Evolutionary conservation across 345 rosid genomes (phyloP), one percentile per base, ranked within the genome.

Genomic region (Camelina laxa): DNA sequence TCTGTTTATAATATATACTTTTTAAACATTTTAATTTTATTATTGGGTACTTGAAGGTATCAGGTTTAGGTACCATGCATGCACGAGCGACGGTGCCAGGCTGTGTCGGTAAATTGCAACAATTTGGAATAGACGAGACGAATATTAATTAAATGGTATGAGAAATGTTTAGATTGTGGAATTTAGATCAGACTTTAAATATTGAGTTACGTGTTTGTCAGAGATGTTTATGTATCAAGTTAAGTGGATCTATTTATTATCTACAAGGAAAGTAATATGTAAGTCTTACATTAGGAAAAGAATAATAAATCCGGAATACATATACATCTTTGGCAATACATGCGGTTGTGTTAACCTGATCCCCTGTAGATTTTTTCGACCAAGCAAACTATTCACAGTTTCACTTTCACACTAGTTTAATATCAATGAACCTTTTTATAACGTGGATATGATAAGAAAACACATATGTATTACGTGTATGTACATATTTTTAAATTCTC

Each of bases 21-120:
- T 27, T 60, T 19, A 2, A 21, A 53, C 21, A 5, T 48, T 53
- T 58, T 7, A 9, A 0, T 50, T 39, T 7, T 15, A 58, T 49
- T 61, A 10, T 69, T 47, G 7, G 20, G 15, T 48, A 45, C 14
- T 17, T 67, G 31, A 58, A 44, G 33, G 17, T 57, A 12, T 0
- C 13, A 55, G 38, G 38, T 75, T 38, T 30, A 67, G 22, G 44
- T 33, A 22, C 41, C 51, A 70, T 76, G 80, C 71, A 76, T 70
- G 75, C 80, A 76, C 72, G 60, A 63, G 75, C 17, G 75, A 19
- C 75, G 75, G 71, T 76, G 75, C 75, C 80, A 76, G 80, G 75
- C 54, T 70, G 80, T 70, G 71, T 63, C 54, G 44, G 8, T 55
- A 60, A 60, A 60, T 69, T 75, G 55, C 47, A 58, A 4, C n/a